Evolutionary conservation across 1,284 basidiomycete species (phyloP), one percentile per base, ranked within the genome.

Genomic region (Malassezia sp.): DNA sequence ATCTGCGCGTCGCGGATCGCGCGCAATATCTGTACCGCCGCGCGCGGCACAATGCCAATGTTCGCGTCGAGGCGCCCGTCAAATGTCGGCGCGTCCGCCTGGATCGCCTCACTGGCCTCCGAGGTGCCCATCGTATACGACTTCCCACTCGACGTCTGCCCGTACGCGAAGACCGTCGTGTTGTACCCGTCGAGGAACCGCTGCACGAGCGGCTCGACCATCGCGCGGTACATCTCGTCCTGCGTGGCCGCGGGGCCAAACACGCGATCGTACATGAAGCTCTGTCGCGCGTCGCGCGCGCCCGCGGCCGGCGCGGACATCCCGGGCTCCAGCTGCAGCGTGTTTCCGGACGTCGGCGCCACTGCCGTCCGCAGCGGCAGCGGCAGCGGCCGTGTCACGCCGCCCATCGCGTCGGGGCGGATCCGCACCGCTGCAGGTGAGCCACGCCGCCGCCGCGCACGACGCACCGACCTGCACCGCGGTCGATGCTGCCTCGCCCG

Each of bases 111-210:
- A 15, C 61, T 62, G 11, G 42, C 53, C 3, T 59, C 58, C 0
- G 59, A 36, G 2, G 67, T 70, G 15, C 76, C 77, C 91, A 96
- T 96, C 24, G 89, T 89, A 72, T 88, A 91, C 0, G 87, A 91
- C 75, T 96, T 97, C 40, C 91, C 91, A 53, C 85, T 89, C 55
- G 84, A 87, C 0, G 91, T 97, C 70, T 97, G 93, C 11, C 93
- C 91, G 73, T 97, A 97, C 42, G 91, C 91, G 52, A 97, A 79
- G 53, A 97, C 84, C 29, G 93, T 97, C 55, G 89, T 91, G 73
- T 97, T 97, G 74, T 89, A 91, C 10, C 91, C 91, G 63, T 90
- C 86, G 36, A 95, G 70, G 71, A 96, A 97, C 55, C 85, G 84
- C 23, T 83, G 80, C 53, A 96, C 78, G 57, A 93, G 81, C 20